These are phyloP conservation scores for Lenzites betulinus DNA, from an alignment of 768 basidiomycete genomes.

Conservation along the genomic window DNA sequence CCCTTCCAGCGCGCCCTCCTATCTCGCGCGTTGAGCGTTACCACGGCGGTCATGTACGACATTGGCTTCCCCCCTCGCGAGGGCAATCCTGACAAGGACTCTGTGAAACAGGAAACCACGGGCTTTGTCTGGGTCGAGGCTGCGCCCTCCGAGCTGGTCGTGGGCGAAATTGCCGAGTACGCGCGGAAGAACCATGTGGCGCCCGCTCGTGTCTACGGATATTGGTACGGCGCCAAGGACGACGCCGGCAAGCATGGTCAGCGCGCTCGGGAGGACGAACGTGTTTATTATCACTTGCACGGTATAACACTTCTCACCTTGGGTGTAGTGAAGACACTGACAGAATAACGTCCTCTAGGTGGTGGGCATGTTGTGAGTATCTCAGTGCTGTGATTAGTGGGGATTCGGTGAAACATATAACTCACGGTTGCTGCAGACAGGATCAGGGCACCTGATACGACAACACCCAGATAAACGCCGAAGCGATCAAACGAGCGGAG, in stretches of 20 bases:
- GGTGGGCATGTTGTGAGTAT: slow-evolving; percentile 28
- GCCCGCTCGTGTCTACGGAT: slow-evolving; percentile 25
- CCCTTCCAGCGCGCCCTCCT: slow-evolving; percentile 16
- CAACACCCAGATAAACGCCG: no score
- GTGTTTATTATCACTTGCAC: slow-evolving; percentile 37
- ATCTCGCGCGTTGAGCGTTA: slow-evolving; percentile 2
- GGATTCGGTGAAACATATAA: background rate
- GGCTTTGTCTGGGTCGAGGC: slow-evolving; percentile 30
- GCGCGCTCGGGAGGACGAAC: slow-evolving; percentile 31
- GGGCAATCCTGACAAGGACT: no score
- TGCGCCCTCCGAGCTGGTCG: slow-evolving; percentile 22
- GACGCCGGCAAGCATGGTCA: slow-evolving; percentile 21
- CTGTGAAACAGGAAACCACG: background rate
- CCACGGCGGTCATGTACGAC: background rate
- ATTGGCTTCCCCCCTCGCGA: slow-evolving; percentile 9
- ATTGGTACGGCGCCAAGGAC: slow-evolving; percentile 27
- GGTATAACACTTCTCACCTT: slow-evolving; percentile 6
- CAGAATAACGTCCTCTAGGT: slow-evolving; percentile 10
- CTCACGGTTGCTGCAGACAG: background rate
- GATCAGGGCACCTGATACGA: slow-evolving; percentile 22
- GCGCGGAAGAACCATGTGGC: slow-evolving; percentile 27
- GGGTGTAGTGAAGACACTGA: background rate
- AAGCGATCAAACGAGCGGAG: no score
- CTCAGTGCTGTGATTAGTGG: background rate
- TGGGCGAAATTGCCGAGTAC: slow-evolving; percentile 30